phyloP scores from a whole-genome alignment of 495 filamentous ascomycete genomes.

The Talaromyces borbonicus region DNA sequence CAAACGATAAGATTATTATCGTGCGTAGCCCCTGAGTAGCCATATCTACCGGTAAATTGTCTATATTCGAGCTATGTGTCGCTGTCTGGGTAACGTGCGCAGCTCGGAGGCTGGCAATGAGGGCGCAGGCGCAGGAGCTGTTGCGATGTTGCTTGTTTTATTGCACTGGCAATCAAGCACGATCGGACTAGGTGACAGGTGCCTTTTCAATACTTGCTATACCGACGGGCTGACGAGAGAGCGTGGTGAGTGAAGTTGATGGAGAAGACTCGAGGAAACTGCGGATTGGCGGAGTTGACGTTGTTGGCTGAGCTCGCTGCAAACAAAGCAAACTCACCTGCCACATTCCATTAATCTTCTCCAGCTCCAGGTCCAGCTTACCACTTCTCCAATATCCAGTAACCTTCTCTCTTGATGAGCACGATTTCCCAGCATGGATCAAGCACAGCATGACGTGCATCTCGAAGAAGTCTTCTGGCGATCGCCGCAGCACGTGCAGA shows the following conservation, averaged over 20 bases:
- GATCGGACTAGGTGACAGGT: no score
- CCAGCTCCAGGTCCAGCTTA: background rate
- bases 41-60: conserved; percentile 5
- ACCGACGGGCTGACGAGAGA: background rate
- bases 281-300: conserved; percentile 6
- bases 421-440: conserved; percentile 20
- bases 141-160: no score
- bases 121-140: background rate
- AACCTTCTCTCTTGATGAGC: background rate
- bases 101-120: background rate
- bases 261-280: background rate
- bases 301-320: conserved; percentile 13
- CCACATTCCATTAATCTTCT: background rate
- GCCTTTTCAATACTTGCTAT: no score
- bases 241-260: background rate
- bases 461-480: conserved; percentile 76
- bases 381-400: background rate
- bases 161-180: no score
- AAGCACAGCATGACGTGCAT: conserved; percentile 45
- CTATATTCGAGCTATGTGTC: background rate
- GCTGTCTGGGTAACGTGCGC: background rate
- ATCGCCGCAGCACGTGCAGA: conserved; percentile 46
- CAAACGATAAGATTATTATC: conserved; percentile 97
- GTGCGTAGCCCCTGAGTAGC: conserved; percentile 32
- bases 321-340: conserved; percentile 27